Evolutionary conservation across 768 basidiomycete genomes (phyloP).

Genomic region (Exsudoporus frostii): DNA sequence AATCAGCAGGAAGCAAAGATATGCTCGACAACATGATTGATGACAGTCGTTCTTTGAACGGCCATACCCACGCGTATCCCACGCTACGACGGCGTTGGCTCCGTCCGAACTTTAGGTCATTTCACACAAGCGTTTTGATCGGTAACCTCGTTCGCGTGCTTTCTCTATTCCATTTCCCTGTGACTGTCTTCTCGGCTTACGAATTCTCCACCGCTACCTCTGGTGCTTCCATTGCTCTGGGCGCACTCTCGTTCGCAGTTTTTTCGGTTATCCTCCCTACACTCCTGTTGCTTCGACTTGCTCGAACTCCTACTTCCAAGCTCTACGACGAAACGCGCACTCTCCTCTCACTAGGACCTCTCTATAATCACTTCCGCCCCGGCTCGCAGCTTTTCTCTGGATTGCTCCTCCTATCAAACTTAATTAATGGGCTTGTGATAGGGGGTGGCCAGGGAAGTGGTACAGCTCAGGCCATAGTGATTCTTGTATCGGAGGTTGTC

Average conservation of each 20-base stretch:
- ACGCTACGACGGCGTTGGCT: constrained; percentile 32
- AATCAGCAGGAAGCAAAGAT: constrained; percentile 51
- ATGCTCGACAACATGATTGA: constrained; percentile 37
- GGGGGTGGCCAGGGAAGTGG: constrained; percentile 90
- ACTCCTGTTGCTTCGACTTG: constrained; percentile 73
- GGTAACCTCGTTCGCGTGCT: constrained; percentile 92
- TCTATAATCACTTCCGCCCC: constrained; percentile 93
- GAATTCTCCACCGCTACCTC: constrained; percentile 44
- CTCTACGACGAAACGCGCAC: constrained; percentile 95
- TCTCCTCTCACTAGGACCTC: constrained; percentile 81
- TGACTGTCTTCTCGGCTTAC: constrained; percentile 89
- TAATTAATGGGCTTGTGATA: constrained; percentile 79
- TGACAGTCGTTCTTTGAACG: constrained; percentile 30
- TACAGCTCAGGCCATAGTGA: constrained; percentile 86
- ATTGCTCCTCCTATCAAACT: constrained; percentile 76
- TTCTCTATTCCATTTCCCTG: constrained; percentile 89
- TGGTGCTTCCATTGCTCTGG: constrained; percentile 67
- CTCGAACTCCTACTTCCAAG: constrained; percentile 79
- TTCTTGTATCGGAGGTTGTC: constrained; percentile 84
- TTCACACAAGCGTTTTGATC: constrained; percentile 77
- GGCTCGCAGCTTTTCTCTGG: constrained; percentile 87
- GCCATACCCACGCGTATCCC: constrained; percentile 21
- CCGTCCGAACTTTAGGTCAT: constrained; percentile 63
- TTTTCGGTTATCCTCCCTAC: constrained; percentile 78
- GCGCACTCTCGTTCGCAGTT: constrained; percentile 74